Evolutionary conservation across 805 yeast species (phyloP), one percentile per base, ranked within the genome.

Genomic region (Lachancea kluyveri): DNA sequence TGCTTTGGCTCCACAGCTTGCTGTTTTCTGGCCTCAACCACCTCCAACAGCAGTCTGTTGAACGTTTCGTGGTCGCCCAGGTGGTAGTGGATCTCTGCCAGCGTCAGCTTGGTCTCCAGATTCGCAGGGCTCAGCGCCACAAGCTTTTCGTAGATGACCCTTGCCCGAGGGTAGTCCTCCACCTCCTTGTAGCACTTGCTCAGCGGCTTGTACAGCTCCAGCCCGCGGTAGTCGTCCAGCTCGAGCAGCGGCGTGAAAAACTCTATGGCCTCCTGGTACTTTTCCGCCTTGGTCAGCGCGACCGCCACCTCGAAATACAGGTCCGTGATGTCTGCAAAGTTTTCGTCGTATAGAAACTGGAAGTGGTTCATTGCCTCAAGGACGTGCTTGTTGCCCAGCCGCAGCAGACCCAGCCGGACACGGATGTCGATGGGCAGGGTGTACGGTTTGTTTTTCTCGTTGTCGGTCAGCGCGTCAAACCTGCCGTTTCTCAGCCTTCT

Each of bases 371-470:
- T 50, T 0, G 96, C 95, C 44, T 88, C 96, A 1, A 69, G 70
- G 17, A 67, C 62, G 26, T 79, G 67, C 31, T 74, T 77, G 21
- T 74, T 59, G 34, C 77, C 74, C 19, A 92, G 59, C 37, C 98
- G 68, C 29, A 84, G 66, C 8, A 77, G 56, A 0, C 95, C 94
- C 15, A 92, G 53, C 54, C 92, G 84, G 18, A 77, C 78, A 33
- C 97, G 60, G 16, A 92, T 83, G 60, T 90, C 97, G 28, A 88
- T 76, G 2, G 97, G 97, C 13, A 92, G 57, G 6, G 67, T 48
- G 45, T 66, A 66, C 21, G 59, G 41, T 35, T 62, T 54, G 4
- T 58, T 52, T 34, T 69, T 71, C 27, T 58, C 59, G 8, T 37
- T 39, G 22, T 49, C 51, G 1, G 67, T 45, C 16, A 73, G 41